Base-by-base conservation (phyloP, 176 grass and related monocot genomes). In the Aegilops sharonensis region DNA sequence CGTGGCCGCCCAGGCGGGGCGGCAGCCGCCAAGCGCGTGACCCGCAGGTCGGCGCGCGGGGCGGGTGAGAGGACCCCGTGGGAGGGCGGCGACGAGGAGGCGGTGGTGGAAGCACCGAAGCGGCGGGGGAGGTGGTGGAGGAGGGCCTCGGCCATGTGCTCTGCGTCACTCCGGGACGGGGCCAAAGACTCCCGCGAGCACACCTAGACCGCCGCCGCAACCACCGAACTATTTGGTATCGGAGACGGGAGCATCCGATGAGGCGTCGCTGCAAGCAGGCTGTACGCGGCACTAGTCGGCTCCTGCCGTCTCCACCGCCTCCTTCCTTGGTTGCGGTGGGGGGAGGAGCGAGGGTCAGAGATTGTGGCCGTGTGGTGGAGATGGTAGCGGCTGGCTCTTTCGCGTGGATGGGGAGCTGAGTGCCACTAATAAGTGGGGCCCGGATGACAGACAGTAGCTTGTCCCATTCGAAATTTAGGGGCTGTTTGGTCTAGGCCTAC, bases 141-240 rank as follows among this genome's bases (percentile, higher is more conserved):
- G 61, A 91, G 77, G 29, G 71, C 84, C 80, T 94, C 94, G 48
- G 88, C 94, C 92, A 97, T 97, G 69, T 78, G 75, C 13, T 11
- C 75, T 60, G 56, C 18, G 66, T 67, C 79, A 21, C 66, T 15
- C 18, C 31, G 29, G 20, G 56, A 48, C 6, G 81, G 32, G 59
- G 29, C 11, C 37, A 75, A 30, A 39, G 12, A 45, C 35, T 48
- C 73, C 68, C 36, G 72, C 34, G 75, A 34, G 52, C 48, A 21
- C 66, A 3, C 80, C 45, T 91, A 84, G 68, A 80, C 36, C 25
- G 63, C 39, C 73, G 84, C 72, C 70, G 69, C 77, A 60, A 59
- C 40, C 50, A 69, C 50, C 5, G 29, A 25, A 7, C 63, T n/a
- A 13, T 52, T 54, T 29, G 50, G 25, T 29, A 71, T 34, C 89